A percentile compares a stretch with the other conserved stretches of the same genome.
Conservation (phyloP, 2,329 filamentous ascomycete genomes). For the Trichoderma brevicompactum region DNA sequence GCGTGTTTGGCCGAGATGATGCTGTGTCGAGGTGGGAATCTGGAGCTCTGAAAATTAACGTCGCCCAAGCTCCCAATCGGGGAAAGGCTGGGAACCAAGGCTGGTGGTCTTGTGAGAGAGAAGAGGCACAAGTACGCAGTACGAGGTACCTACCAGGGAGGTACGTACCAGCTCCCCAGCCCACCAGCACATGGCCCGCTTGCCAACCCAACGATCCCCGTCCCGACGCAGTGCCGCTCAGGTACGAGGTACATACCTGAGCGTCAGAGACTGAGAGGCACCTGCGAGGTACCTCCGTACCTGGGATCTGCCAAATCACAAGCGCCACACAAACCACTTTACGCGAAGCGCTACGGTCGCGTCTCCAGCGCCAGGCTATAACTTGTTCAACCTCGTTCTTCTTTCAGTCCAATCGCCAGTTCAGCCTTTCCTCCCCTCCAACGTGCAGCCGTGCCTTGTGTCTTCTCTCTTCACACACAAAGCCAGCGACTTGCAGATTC, state of each 20-base stretch:
- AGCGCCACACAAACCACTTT: conserved; percentile 28
- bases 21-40: conserved; percentile 15
- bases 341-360: conserved; percentile 28
- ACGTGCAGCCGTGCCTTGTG: conserved; percentile 5
- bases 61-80: conserved; percentile 23
- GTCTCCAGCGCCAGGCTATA: conserved; percentile 24
- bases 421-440: not conserved
- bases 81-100: conserved; percentile 24
- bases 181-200: not conserved
- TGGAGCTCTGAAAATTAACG: conserved; percentile 25
- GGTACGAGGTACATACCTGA: not conserved
- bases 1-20: conserved; percentile 23
- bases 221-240: not conserved
- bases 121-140: not conserved
- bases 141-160: not conserved
- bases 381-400: conserved; percentile 13
- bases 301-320: conserved; percentile 6
- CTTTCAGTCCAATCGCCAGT: not conserved
- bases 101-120: conserved; percentile 6
- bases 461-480: conserved; percentile 16
- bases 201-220: not conserved
- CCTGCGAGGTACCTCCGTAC: not conserved
- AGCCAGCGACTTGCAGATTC: conserved; percentile 23
- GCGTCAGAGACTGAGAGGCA: too few relatives aligned
- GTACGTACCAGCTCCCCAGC: not conserved